Conservation (phyloP, 2,329 filamentous ascomycete genomes). For the Xylariaceae sp. region DNA sequence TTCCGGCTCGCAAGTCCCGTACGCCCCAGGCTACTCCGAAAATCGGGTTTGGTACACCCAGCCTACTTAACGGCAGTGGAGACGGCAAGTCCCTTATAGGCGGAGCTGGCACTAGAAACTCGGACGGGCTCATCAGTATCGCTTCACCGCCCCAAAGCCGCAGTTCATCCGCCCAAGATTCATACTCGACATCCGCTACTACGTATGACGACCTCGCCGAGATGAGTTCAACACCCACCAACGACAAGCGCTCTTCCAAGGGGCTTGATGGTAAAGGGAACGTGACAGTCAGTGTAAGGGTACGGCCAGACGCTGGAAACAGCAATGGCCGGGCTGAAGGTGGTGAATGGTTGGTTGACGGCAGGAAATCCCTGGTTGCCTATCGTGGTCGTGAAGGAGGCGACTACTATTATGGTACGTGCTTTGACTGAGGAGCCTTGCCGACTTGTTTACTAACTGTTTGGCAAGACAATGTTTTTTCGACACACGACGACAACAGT, state of each 20-base stretch:
- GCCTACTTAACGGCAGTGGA: constrained; percentile 72
- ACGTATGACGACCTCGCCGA: constrained; percentile 80
- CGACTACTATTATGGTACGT: constrained; percentile 84
- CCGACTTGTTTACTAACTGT: not conserved
- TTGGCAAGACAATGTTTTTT: constrained; percentile 84
- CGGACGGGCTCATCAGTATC: constrained; percentile 71
- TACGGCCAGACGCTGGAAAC: constrained; percentile 74
- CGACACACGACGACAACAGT: constrained; percentile 87
- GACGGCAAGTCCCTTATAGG: constrained; percentile 70
- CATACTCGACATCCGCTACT: constrained; percentile 85
- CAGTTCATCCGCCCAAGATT: constrained; percentile 88
- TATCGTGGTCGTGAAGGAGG: constrained; percentile 87
- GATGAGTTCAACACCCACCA: constrained; percentile 30
- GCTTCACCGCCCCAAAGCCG: constrained; percentile 83
- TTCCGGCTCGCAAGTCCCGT: constrained; percentile 47
- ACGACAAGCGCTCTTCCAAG: constrained; percentile 48
- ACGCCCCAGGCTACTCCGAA: constrained; percentile 48
- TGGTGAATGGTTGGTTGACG: constrained; percentile 90
- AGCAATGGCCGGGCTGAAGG: constrained; percentile 59
- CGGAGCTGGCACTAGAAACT: constrained; percentile 58
- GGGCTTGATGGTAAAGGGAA: constrained; percentile 77
- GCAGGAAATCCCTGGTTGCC: constrained; percentile 73
- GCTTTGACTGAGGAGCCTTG: not conserved
- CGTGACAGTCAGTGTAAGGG: constrained; percentile 90
- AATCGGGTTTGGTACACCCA: constrained; percentile 57